Evolutionary conservation across 2,329 filamentous ascomycete species (phyloP).

Genomic region (Colletotrichum zoysiae): DNA sequence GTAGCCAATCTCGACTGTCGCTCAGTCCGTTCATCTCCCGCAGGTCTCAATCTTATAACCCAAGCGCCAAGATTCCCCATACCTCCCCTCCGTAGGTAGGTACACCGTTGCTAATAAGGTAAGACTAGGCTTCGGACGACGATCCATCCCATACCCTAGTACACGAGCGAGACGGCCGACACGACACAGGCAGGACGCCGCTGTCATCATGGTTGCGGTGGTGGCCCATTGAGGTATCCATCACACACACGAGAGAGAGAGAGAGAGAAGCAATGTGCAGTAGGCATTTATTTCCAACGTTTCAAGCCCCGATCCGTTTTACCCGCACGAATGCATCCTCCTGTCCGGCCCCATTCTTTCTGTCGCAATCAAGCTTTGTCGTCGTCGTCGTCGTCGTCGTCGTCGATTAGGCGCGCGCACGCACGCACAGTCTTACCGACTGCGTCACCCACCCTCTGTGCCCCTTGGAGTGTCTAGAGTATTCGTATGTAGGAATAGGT

Average conservation of each 20-base stretch:
- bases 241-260: background rate
- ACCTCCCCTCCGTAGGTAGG: no score
- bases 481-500: no score
- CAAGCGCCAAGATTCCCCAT: conserved; percentile 30
- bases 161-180: background rate
- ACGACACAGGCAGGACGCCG: conserved; percentile 17
- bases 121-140: conserved; percentile 34
- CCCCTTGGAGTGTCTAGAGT: conserved; percentile 21
- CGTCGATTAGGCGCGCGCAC: conserved; percentile 14
- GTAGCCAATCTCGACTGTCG: conserved; percentile 32
- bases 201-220: background rate
- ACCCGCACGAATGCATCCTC: background rate
- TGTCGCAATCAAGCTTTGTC: conserved; percentile 33
- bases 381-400: background rate
- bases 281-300: conserved; percentile 3
- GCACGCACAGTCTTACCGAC: conserved; percentile 18
- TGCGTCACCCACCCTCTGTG: conserved; percentile 20
- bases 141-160: conserved; percentile 11
- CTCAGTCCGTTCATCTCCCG: conserved; percentile 31
- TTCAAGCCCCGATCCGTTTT: conserved; percentile 24
- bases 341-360: conserved; percentile 1
- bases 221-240: conserved; percentile 8
- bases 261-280: background rate
- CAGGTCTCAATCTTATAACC: conserved; percentile 21
- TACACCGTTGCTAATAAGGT: background rate